phyloP scores from a whole-genome alignment of 2,329 filamentous ascomycete species.

The Talaromyces sp. region DNA sequence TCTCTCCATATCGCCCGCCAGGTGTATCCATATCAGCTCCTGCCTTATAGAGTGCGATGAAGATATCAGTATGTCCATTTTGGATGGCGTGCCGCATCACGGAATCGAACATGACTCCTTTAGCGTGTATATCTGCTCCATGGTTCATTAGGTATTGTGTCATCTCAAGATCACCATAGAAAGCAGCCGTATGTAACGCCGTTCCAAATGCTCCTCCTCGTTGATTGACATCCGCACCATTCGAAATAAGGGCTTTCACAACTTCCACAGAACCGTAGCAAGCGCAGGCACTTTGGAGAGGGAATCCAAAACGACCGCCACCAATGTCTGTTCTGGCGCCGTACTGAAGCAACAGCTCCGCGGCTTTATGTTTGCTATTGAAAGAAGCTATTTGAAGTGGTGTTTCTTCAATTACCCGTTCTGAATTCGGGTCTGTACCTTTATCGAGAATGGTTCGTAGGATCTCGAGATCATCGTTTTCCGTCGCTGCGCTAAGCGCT shows the following conservation, averaged over 20 bases:
- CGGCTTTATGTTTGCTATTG: background rate
- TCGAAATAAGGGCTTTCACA: background rate
- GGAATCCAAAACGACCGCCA: background rate
- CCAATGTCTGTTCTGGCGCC: conserved; percentile 1
- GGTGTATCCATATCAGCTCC: conserved; percentile 13
- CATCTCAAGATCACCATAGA: conserved; percentile 7
- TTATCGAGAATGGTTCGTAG: background rate
- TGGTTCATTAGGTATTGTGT: background rate
- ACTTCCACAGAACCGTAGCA: background rate
- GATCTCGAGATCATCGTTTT: background rate
- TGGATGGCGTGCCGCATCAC: conserved; percentile 1
- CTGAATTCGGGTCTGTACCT: conserved; percentile 6
- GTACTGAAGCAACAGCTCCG: conserved; percentile 1
- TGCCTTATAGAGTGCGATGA: background rate
- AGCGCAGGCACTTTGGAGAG: background rate
- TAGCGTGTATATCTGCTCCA: conserved; percentile 9
- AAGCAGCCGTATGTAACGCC: conserved; percentile 9
- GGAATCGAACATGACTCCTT: background rate
- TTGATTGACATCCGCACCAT: conserved; percentile 12
- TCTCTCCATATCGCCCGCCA: background rate
- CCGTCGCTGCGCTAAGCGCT: background rate
- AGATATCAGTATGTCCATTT: background rate
- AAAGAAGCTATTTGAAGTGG: conserved; percentile 8
- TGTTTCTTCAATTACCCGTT: background rate
- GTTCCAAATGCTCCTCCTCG: conserved; percentile 6